Conservation (phyloP, 1,284 basidiomycete genomes). For the Heliocybe sulcata region DNA sequence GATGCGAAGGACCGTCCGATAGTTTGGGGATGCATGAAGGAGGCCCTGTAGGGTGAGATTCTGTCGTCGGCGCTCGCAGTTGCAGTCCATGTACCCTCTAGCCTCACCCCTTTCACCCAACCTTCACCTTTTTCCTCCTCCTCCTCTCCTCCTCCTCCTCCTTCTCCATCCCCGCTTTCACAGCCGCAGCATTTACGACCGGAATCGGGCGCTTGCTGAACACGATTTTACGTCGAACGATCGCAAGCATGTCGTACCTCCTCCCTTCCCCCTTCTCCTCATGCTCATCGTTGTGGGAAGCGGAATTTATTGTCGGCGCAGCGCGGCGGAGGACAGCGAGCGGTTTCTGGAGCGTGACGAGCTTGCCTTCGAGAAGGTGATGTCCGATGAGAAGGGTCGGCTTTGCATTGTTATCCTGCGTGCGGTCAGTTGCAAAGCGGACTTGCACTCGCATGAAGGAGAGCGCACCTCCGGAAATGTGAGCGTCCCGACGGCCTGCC, state of each 20-base stretch:
- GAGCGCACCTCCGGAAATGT: conserved; percentile 37
- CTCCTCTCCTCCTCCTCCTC: neutral
- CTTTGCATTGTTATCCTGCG: conserved; percentile 44
- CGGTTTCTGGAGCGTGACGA: conserved; percentile 70
- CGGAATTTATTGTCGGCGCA: conserved; percentile 3
- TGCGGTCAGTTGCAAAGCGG: neutral
- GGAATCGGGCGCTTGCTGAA: conserved; percentile 76
- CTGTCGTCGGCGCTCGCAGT: neutral
- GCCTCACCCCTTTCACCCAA: too few species aligned
- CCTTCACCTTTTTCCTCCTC: neutral
- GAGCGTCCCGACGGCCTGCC: conserved; percentile 58
- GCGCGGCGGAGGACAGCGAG: conserved; percentile 54
- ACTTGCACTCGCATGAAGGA: neutral
- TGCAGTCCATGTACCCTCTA: too few species aligned
- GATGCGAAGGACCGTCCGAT: too few species aligned
- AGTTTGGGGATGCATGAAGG: too few species aligned
- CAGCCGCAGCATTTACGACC: conserved; percentile 24
- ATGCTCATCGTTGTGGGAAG: conserved; percentile 11
- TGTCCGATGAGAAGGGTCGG: conserved; percentile 80
- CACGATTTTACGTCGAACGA: conserved; percentile 73
- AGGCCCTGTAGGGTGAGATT: too few species aligned
- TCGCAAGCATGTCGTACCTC: conserved; percentile 42
- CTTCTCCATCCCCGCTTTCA: neutral
- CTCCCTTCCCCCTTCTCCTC: conserved; percentile 25
- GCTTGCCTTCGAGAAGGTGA: conserved; percentile 84